These are phyloP conservation scores for Pseudozyma sp. DNA, from an alignment of 1,284 basidiomycete species.

Conservation along the genomic window DNA sequence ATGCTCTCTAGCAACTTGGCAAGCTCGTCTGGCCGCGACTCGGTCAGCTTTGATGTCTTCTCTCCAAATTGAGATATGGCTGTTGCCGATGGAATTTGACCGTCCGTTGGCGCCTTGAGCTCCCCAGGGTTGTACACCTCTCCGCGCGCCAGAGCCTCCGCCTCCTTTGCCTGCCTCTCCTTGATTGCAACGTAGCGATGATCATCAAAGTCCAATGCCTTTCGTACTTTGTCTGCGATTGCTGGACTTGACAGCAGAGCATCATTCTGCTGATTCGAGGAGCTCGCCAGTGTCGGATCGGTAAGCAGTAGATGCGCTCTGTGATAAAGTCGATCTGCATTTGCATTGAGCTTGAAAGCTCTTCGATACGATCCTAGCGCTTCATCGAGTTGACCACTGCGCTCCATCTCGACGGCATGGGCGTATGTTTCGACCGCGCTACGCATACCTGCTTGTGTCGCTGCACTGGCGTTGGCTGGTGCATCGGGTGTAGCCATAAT, in stretches of 20 bases:
- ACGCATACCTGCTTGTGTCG: conserved; percentile 38
- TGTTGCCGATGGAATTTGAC: neutral
- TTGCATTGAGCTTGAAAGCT: conserved; percentile 57
- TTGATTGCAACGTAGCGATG: conserved; percentile 51
- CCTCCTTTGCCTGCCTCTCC: conserved; percentile 32
- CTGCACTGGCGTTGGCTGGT: conserved; percentile 29
- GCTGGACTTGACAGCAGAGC: conserved; percentile 42
- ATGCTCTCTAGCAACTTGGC: conserved; percentile 39
- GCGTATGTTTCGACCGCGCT: conserved; percentile 55
- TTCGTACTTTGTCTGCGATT: conserved; percentile 53
- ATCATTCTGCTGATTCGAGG: conserved; percentile 34
- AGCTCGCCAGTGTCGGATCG: conserved; percentile 30
- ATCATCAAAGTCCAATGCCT: conserved; percentile 55
- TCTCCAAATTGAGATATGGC: neutral
- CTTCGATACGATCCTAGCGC: conserved; percentile 54
- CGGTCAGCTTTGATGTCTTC: conserved; percentile 6
- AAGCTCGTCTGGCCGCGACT: conserved; percentile 39
- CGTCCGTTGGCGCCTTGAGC: neutral
- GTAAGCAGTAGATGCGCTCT: conserved; percentile 51
- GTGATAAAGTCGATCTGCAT: conserved; percentile 58
- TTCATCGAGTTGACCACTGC: conserved; percentile 52
- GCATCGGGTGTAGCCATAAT: conserved; percentile 32
- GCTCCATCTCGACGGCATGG: conserved; percentile 55
- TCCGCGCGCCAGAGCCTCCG: conserved; percentile 31
- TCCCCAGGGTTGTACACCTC: conserved; percentile 8